These are phyloP conservation scores for Pythium grandisporangium DNA, from an alignment of 352 stramenopile genomes.

Conservation along the genomic window DNA sequence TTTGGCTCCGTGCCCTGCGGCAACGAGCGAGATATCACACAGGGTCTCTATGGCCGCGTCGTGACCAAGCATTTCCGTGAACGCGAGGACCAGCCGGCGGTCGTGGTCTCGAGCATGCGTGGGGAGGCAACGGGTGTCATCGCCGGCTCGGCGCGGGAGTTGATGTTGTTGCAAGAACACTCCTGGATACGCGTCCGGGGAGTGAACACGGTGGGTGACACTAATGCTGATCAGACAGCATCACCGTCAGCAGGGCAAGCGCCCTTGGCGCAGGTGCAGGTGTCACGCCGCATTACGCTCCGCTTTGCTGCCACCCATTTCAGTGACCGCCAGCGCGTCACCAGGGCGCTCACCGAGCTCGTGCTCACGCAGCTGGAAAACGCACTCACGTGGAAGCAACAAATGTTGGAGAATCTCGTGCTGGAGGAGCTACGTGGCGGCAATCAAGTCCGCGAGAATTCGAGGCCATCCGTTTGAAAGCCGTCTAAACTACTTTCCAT, in stretches of 20 bases:
- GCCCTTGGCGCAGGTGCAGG: not conserved
- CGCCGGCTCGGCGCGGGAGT: not conserved
- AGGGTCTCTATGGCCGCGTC: too few relatives aligned
- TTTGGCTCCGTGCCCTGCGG: too few relatives aligned
- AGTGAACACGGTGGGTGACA: not conserved
- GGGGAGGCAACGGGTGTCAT: not conserved
- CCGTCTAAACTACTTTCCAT: too few relatives aligned
- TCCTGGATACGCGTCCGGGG: not conserved
- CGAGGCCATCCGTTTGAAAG: too few relatives aligned
- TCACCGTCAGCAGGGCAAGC: not conserved
- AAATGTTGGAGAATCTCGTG: not conserved
- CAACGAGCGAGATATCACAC: too few relatives aligned
- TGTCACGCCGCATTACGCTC: not conserved
- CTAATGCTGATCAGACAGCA: too few relatives aligned
- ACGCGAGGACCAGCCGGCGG: too few relatives aligned
- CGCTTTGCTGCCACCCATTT: not conserved
- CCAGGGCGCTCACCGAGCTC: not conserved
- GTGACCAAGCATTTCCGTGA: too few relatives aligned
- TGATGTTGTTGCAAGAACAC: not conserved
- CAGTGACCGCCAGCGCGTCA: not conserved
- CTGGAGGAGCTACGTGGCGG: too few relatives aligned
- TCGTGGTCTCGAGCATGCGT: not conserved
- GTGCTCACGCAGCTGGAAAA: not conserved
- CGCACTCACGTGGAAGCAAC: not conserved
- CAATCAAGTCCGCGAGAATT: too few relatives aligned